These are phyloP conservation scores for Farysia itapuensis DNA, from an alignment of 1,284 basidiomycete species.

Conservation along the genomic window DNA sequence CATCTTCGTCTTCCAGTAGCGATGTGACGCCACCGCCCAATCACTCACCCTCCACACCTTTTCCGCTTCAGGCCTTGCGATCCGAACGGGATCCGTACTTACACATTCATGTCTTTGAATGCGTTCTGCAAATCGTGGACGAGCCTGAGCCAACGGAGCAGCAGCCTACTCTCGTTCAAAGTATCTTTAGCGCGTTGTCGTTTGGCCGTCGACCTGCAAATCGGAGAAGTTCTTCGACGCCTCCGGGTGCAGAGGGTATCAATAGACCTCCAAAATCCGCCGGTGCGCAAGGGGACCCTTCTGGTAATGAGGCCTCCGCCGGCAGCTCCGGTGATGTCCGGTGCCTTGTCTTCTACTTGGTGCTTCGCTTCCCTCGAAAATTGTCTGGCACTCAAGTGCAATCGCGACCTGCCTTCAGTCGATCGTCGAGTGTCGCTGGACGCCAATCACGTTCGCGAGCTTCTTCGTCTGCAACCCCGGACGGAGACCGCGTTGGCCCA, in stretches of 20 bases:
- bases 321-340: conserved; percentile 39
- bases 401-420: conserved; percentile 22
- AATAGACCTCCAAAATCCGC: conserved; percentile 27
- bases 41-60: conserved; percentile 38
- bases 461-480: conserved; percentile 14
- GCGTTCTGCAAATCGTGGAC: conserved; percentile 49
- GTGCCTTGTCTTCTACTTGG: conserved; percentile 47
- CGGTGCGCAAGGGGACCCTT: conserved; percentile 29
- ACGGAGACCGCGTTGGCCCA: conserved; percentile 7
- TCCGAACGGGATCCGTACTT: conserved; percentile 38
- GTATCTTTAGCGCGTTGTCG: conserved; percentile 48
- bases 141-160: conserved; percentile 12
- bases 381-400: conserved; percentile 9
- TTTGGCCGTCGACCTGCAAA: conserved; percentile 42
- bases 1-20: neutral
- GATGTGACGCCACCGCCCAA: too few species aligned
- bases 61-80: conserved; percentile 24
- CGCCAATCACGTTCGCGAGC: conserved; percentile 19
- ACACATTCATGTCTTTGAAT: conserved; percentile 55
- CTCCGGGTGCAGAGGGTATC: conserved; percentile 34
- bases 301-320: conserved; percentile 20
- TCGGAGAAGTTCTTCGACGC: conserved; percentile 33
- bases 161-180: conserved; percentile 42
- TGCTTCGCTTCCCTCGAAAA: conserved; percentile 42
- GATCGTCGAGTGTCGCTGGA: conserved; percentile 22